phyloP scores from a whole-genome alignment of 129 eudicot species.

The Smallanthus sonchifolius region DNA sequence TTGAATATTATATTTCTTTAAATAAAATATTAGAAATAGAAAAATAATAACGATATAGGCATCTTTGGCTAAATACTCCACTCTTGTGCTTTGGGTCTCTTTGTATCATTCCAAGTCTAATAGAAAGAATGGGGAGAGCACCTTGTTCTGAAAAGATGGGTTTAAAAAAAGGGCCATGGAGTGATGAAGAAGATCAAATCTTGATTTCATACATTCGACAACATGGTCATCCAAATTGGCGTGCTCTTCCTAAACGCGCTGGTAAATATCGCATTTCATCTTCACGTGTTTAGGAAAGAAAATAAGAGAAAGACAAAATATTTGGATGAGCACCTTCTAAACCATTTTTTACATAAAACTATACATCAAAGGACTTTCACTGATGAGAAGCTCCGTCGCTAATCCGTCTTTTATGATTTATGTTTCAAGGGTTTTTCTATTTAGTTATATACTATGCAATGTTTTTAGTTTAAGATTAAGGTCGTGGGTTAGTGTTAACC shows the following conservation, averaged over 20 bases:
- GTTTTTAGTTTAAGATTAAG: not conserved
- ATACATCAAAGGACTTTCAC: no score
- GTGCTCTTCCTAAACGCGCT: constrained; percentile 79
- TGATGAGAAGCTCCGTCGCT: not conserved
- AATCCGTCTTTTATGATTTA: not conserved
- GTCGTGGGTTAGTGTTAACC: not conserved
- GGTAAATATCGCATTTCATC: constrained; percentile 36
- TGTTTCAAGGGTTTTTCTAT: not conserved
- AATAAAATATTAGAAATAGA: not conserved
- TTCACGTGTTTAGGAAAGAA: no score
- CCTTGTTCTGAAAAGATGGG: constrained; percentile 86
- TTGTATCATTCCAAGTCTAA: constrained; percentile 1
- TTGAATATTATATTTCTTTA: not conserved
- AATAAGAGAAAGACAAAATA: no score
- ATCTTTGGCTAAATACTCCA: constrained; percentile 16
- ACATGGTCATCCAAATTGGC: constrained; percentile 74
- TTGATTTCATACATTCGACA: constrained; percentile 46
- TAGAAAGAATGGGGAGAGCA: constrained; percentile 64
- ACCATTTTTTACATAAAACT: not conserved
- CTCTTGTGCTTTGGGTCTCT: constrained; percentile 17
- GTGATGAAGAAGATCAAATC: constrained; percentile 61
- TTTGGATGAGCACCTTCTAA: not conserved
- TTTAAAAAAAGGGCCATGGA: constrained; percentile 87
- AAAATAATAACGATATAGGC: constrained; percentile 10
- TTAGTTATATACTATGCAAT: not conserved